Conservation (phyloP, 1,139 yeast species). For the Taphrina confusa region DNA sequence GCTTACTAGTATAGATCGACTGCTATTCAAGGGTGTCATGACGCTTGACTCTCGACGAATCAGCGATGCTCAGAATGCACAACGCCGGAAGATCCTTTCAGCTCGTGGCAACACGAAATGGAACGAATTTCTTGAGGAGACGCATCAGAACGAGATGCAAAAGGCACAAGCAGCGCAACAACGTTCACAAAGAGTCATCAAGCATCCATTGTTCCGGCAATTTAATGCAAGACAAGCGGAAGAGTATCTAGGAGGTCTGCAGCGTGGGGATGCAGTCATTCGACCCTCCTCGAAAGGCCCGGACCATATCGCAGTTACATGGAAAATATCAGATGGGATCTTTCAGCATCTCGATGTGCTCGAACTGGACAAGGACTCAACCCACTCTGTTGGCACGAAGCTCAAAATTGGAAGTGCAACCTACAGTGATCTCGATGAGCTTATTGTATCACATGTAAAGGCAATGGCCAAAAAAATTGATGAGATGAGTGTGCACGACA, state of each 20-base stretch:
- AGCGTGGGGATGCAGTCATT: conserved; percentile 88
- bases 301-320: conserved; percentile 85
- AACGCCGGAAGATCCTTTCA: conserved; percentile 26
- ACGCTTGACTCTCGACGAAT: conserved; percentile 70
- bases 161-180: conserved; percentile 54
- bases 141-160: conserved; percentile 60
- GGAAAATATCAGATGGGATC: conserved; percentile 90
- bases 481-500: conserved; percentile 82
- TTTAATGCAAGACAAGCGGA: conserved; percentile 88
- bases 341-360: conserved; percentile 89
- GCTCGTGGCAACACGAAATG: conserved; percentile 49
- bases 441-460: conserved; percentile 83
- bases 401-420: conserved; percentile 60
- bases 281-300: conserved; percentile 92
- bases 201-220: conserved; percentile 87
- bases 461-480: conserved; percentile 81
- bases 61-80: conserved; percentile 54
- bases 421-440: conserved; percentile 88
- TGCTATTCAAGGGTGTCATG: conserved; percentile 69
- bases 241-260: conserved; percentile 82
- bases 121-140: conserved; percentile 77
- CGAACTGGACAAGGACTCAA: conserved; percentile 68
- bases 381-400: conserved; percentile 62
- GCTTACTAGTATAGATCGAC: conserved; percentile 68
- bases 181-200: conserved; percentile 71